Evolutionary conservation across 352 stramenopile species (phyloP), one percentile per base, ranked within the genome.

Genomic region (Bremia lactucae): DNA sequence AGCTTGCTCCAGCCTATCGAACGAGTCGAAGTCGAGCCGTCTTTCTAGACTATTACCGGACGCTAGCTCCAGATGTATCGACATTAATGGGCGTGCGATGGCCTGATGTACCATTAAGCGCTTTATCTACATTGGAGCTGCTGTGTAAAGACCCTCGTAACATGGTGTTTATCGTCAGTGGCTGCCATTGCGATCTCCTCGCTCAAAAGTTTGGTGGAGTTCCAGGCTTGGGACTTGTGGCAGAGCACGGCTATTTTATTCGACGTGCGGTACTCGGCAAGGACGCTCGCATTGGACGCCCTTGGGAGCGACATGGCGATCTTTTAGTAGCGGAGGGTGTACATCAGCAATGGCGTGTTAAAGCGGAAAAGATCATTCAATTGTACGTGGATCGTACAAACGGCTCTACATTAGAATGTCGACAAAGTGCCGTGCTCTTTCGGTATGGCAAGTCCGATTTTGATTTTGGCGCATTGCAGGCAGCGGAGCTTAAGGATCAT

Each of bases 21-120:
- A 78, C 71, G 5, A 88, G 75, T 60, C 76, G 65, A 9, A 74
- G 70, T 3, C 76, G 92, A 6, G 74, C 97, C 2, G 97, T 99
- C 52, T 89, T 99, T 43, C 68, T 99, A 16, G 96, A 99, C 56
- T 99, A 98, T 51, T 97, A 97, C 39, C 94, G 96, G 39, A 99
- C 96, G 2, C 83, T 99, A 15, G 79, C 97, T 6, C 86, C 85
- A 5, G 95, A 98, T 46, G 72, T 83, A 6, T 81, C 73, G 6
- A 80, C 72, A 21, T 71, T 97, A 19, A 90, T 72, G 48, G 65
- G 64, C 6, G 69, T 81, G 8, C 56, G 72, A 16, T 91, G 78
- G 78, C 78, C 78, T 0, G 78, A 91, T 35, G 75, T 91, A 16
- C 74, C 75, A 3, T 51, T 87, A 9, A 80, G 52, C 10, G 70